Evolutionary conservation across 1,139 yeast genomes (phyloP), one percentile per base, ranked within the genome.

Genomic region (Pichia sp.): DNA sequence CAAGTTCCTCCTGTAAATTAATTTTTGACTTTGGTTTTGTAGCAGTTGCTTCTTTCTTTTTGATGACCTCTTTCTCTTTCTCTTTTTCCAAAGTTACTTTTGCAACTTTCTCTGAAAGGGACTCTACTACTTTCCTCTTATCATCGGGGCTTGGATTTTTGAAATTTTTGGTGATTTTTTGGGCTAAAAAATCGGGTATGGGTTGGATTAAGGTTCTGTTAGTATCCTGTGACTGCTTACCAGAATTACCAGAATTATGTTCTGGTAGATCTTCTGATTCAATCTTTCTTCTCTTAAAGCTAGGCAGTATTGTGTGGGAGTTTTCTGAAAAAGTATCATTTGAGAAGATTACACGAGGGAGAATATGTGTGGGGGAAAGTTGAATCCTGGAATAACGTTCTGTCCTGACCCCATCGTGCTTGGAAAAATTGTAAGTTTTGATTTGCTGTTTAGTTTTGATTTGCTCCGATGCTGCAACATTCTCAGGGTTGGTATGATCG

Each of bases 131-230:
- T 42, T 74, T 78, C 55, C 79, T 78, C 0, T 82, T 83, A 50
- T 90, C 97, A 71, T 90, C 98, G 2, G 97, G 97, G 63, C 96
- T 87, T 13, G 90, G 92, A 57, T 76, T 73, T 23, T 71, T 68
- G 65, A 90, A 90, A 59, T 85, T 87, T 46, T 74, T 66, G 49
- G 76, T 73, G 7, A 80, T 80, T 64, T 78, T 76, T 58, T 73
- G 73, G 11, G 64, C 67, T 62, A 66, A 44, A 49, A 40, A 34
- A 67, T 72, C 74, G 64, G 73, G 54, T n/a, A 56, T 38, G 32
- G 10, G 26, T 15, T 32, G 15, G 16, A 46, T 32, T 15, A 11
- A 6, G 29, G 13, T 5, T 11, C 32, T 60, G 73, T 77, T 73
- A 70, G 83, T 74, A 70, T 78, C n/a, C 8, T 13, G 2, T 34